A percentile compares a stretch with the other conserved stretches of the same genome.
Evolutionary conservation across 257 asterid genomes (phyloP).

Genomic region (Solanum rostratum): DNA sequence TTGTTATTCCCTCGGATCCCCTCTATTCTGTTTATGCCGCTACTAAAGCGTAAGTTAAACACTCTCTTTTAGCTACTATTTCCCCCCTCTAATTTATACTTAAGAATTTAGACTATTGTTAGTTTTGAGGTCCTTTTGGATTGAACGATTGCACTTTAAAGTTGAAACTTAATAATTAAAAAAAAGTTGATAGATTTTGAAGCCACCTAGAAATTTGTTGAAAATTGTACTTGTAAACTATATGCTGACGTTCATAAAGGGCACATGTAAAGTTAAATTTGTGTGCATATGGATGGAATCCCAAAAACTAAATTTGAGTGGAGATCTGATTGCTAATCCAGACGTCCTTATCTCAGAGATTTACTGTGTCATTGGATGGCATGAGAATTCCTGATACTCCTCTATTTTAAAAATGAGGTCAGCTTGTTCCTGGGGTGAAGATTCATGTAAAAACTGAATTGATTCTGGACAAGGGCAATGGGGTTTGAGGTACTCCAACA

Average conservation of each 20-base stretch:
- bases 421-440: not conserved
- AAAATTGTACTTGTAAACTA: not conserved
- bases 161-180: not conserved
- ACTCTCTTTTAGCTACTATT: not conserved
- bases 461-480: not conserved
- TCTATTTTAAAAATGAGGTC: not conserved
- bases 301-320: not conserved
- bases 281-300: not conserved
- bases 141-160: not conserved
- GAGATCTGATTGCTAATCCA: not conserved
- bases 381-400: not conserved
- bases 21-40: constrained; percentile 97
- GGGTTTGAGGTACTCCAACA: not conserved
- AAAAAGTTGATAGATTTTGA: not conserved
- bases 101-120: not conserved
- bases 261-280: not conserved
- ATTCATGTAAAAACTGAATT: not conserved
- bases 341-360: not conserved
- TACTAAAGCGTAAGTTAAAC: constrained; percentile 73
- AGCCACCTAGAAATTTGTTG: not conserved
- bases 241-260: not conserved
- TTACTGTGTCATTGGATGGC: not conserved
- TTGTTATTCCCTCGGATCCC: constrained; percentile 84
- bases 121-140: not conserved
- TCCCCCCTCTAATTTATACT: not conserved